Base-by-base conservation (phyloP, 1,139 yeast species). In the Candida pseudoviswanathii region DNA sequence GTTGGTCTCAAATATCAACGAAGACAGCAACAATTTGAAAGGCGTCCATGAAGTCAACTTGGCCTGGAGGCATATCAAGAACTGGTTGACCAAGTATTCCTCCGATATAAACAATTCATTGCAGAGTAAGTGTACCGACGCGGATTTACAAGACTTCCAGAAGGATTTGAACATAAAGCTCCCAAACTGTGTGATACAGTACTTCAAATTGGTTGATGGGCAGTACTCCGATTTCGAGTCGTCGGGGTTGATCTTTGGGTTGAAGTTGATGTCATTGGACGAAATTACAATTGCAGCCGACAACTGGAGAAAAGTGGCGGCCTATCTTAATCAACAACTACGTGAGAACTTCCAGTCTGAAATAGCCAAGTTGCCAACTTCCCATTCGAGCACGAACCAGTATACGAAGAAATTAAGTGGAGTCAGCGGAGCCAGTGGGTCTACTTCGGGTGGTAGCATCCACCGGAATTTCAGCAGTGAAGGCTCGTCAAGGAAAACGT, bases 11-110 rank as follows among this genome's bases (percentile, higher is more conserved):
- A 41, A 41, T 10, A 30, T 29, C 24, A 41, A 30, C 32, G 43
- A 41, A 30, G 43, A 41, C 6, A 25, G 41, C 22, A 43, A 43
- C 24, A 50, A 47, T 40, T 51, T 53, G 8, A 82, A 77, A 41
- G 90, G 90, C 6, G 84, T 84, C 8, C 82, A 84, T 54, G 89
- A 85, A 58, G 77, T 78, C 1, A 69, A 80, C 36, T 69, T 84
- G 39, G 89, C 89, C 0, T 85, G 91, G 91, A 75, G 86, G 58
- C 87, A 83, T 57, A 82, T 85, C 46, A 84, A 82, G 54, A 71
- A 77, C 34, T 85, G 89, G 89, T 66, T 84, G 5, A 62, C 68
- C 22, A 79, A 75, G 52, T 67, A 82, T 58, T 78, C 80, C 30
- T 78, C 82, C 0, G 90, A 85, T 60, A 62, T 85, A 52, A 70